Percentiles rank a stretch among this genome's conserved stretches.
phyloP scores from a whole-genome alignment of 2,329 filamentous ascomycete genomes.

The Rhytidhysteron rufulum region DNA sequence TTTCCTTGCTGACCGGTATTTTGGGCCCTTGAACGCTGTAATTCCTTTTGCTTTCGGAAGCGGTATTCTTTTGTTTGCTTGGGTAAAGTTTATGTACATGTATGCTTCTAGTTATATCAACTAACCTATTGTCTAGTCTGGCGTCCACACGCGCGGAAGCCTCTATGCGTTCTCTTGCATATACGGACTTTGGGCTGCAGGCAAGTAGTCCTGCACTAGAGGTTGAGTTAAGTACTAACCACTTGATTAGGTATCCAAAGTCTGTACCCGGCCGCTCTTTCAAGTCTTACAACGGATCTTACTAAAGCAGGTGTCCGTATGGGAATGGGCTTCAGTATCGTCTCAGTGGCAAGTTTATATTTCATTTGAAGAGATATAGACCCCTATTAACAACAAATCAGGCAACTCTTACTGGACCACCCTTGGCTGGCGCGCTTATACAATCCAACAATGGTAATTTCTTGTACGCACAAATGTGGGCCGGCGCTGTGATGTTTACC shows the following conservation, averaged over 20 bases:
- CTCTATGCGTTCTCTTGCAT: constrained; percentile 38
- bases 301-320: constrained; percentile 45
- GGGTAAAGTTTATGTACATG: no score
- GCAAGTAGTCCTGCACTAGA: no score
- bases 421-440: constrained; percentile 46
- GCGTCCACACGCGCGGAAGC: constrained; percentile 33
- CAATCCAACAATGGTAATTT: constrained; percentile 39
- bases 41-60: constrained; percentile 44
- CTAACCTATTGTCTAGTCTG: no score
- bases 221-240: no score
- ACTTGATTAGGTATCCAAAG: constrained; percentile 37
- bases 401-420: constrained; percentile 47
- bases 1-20: constrained; percentile 47
- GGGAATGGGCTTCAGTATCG: constrained; percentile 47
- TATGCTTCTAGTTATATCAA: no score
- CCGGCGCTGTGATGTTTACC: constrained; percentile 23
- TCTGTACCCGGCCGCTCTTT: constrained; percentile 34
- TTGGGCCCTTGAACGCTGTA: constrained; percentile 51
- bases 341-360: constrained; percentile 42
- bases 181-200: constrained; percentile 36
- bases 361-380: no score
- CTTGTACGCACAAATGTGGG: constrained; percentile 43
- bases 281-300: constrained; percentile 35
- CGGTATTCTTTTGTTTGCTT: constrained; percentile 48
- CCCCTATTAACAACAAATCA: no score